Conservation (phyloP, 2,329 filamentous ascomycete species). For the Lasiodiplodia hormozganensis region DNA sequence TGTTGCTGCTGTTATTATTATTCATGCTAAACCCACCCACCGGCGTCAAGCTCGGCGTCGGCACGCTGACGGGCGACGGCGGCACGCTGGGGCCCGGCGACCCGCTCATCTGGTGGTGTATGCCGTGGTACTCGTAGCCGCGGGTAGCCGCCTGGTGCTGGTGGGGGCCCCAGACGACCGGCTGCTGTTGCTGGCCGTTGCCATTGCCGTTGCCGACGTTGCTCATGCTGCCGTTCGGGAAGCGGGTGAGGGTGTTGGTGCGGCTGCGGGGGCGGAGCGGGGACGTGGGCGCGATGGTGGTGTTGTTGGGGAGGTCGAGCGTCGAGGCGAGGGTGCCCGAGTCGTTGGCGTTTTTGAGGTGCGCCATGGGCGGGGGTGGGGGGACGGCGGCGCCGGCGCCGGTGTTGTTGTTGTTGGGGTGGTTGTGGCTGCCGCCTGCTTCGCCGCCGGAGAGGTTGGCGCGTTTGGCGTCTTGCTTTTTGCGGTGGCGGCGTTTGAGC, state of each 20-base stretch:
- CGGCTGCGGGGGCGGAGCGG: constrained; percentile 26
- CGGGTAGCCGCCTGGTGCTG: constrained; percentile 32
- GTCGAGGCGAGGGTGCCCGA: constrained; percentile 12
- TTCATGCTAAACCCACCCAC: not conserved
- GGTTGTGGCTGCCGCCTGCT: not conserved
- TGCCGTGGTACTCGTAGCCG: constrained; percentile 27
- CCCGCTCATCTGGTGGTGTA: not conserved
- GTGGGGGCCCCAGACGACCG: constrained; percentile 34
- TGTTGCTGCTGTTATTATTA: not conserved
- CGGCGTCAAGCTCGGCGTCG: constrained; percentile 15
- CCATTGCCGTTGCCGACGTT: constrained; percentile 12
- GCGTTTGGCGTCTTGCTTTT: constrained; percentile 65
- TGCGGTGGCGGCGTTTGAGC: constrained; percentile 76
- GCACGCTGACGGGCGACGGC: constrained; percentile 3
- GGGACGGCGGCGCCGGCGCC: not conserved
- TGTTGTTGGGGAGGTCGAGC: constrained; percentile 10
- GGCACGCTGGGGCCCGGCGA: constrained; percentile 13
- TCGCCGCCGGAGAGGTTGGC: constrained; percentile 21
- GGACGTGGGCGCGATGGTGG: not conserved
- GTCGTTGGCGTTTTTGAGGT: constrained; percentile 2
- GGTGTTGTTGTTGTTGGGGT: not conserved
- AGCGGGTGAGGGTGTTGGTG: constrained; percentile 30
- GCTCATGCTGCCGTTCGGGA: constrained; percentile 29
- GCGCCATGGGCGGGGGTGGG: constrained; percentile 26
- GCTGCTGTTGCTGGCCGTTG: not conserved